These are phyloP conservation scores for Anthoceros angustus DNA, from an alignment of 225 moss, liverwort and hornwort species.

Conservation along the genomic window DNA sequence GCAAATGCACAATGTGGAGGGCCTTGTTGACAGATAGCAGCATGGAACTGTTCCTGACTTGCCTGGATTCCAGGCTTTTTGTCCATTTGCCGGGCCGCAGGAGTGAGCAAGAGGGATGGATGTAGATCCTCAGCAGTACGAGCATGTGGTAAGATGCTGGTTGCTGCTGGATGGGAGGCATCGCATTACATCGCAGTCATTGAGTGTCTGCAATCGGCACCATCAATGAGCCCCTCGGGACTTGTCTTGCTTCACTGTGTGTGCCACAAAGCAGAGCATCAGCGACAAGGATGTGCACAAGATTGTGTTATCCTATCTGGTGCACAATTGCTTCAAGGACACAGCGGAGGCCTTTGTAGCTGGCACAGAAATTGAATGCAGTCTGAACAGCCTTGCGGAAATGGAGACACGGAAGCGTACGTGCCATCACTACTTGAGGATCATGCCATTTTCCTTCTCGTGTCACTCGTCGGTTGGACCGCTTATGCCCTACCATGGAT, in stretches of 20 bases:
- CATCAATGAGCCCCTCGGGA: not conserved
- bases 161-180: not conserved
- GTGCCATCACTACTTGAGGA: conserved; percentile 11
- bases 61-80: too few relatives aligned
- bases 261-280: conserved; percentile 36
- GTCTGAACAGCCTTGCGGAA: conserved; percentile 67
- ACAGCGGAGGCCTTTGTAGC: conserved; percentile 78
- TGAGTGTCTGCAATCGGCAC: not conserved
- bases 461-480: not conserved
- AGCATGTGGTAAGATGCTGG: conserved; percentile 17
- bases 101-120: conserved; percentile 17
- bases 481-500: not conserved
- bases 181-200: not conserved
- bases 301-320: conserved; percentile 80
- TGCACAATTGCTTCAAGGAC: conserved; percentile 95
- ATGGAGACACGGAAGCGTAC: conserved; percentile 91
- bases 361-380: conserved; percentile 78
- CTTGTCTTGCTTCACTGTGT: not conserved
- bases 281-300: conserved; percentile 71
- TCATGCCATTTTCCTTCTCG: not conserved
- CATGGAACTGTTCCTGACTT: too few relatives aligned
- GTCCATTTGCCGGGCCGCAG: too few relatives aligned
- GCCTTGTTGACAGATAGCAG: too few relatives aligned
- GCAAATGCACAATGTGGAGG: too few relatives aligned
- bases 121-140: conserved; percentile 28